These are phyloP conservation scores for Trichoderma reesei DNA, from an alignment of 495 filamentous ascomycete species.

Conservation along the genomic window DNA sequence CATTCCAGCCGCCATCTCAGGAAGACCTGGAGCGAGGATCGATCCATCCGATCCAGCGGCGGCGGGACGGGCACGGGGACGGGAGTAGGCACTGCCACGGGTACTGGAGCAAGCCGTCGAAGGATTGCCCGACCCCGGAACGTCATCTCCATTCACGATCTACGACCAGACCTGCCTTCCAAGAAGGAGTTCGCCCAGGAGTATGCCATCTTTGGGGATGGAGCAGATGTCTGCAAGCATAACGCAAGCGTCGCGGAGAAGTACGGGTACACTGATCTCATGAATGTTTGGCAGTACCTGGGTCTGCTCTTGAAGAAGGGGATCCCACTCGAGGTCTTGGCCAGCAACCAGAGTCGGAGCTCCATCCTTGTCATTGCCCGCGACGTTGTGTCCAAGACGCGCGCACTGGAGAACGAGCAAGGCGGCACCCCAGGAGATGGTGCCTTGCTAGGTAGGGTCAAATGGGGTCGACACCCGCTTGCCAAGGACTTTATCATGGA, in stretches of 20 bases:
- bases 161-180: slow-evolving; percentile 59
- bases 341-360: slow-evolving; percentile 34
- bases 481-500: slow-evolving; percentile 63
- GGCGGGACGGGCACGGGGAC: slow-evolving; percentile 40
- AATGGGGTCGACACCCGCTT: slow-evolving; percentile 80
- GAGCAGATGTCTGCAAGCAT: slow-evolving; percentile 65
- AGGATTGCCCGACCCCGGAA: slow-evolving; percentile 39
- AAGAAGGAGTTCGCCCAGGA: slow-evolving; percentile 64
- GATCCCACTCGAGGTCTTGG: slow-evolving; percentile 56
- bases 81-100: slow-evolving; percentile 44
- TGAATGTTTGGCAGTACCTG: slow-evolving; percentile 75
- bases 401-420: slow-evolving; percentile 27
- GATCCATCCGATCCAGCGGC: slow-evolving; percentile 39
- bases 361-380: slow-evolving; percentile 54
- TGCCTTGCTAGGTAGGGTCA: slow-evolving; percentile 51
- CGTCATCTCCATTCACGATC: slow-evolving; percentile 58
- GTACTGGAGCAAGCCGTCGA: slow-evolving; percentile 35
- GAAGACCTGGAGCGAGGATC: slow-evolving; percentile 36
- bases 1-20: slow-evolving; percentile 33
- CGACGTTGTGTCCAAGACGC: slow-evolving; percentile 41
- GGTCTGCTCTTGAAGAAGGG: slow-evolving; percentile 67
- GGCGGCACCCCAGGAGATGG: slow-evolving; percentile 13
- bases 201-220: slow-evolving; percentile 78
- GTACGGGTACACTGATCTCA: slow-evolving; percentile 62
- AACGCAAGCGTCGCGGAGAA: slow-evolving; percentile 71